Evolutionary conservation across 805 yeast species (phyloP).

Genomic region (Candida chauliodis): DNA sequence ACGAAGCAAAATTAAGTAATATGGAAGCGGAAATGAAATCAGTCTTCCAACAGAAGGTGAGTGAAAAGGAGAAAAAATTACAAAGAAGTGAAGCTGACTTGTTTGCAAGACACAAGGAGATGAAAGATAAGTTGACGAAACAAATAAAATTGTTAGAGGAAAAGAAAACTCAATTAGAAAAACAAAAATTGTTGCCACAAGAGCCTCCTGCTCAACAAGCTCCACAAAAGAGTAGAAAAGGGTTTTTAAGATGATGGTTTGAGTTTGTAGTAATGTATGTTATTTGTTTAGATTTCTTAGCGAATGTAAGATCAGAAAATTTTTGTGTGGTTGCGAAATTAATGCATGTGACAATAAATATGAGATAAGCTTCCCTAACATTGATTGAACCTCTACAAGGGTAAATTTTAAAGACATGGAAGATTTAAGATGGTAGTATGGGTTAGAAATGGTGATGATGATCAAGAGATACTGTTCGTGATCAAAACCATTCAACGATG

Average conservation of each 20-base stretch:
- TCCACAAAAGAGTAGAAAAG: slow-evolving; percentile 63
- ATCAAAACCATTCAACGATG: no score
- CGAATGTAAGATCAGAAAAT: background rate
- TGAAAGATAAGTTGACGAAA: slow-evolving; percentile 88
- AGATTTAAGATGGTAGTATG: no score
- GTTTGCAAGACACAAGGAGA: slow-evolving; percentile 92
- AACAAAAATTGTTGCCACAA: slow-evolving; percentile 48
- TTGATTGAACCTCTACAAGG: no score
- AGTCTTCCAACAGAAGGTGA: slow-evolving; percentile 93
- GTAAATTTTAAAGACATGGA: no score
- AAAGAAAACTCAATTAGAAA: slow-evolving; percentile 76
- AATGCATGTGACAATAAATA: no score
- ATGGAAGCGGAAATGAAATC: slow-evolving; percentile 96
- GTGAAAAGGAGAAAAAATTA: slow-evolving; percentile 94
- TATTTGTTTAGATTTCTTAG: background rate
- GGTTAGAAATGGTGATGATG: no score
- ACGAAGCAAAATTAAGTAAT: slow-evolving; percentile 89
- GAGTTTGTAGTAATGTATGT: background rate
- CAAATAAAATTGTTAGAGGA: slow-evolving; percentile 90
- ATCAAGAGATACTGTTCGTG: no score
- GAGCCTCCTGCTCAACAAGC: slow-evolving; percentile 48
- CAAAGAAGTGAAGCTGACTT: slow-evolving; percentile 96
- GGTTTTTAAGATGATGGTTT: slow-evolving; percentile 57
- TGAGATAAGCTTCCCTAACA: no score
- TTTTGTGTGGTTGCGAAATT: no score